These are phyloP conservation scores for Mortierella sp. DNA, from an alignment of 371 early-diverging fungal genomes.

Conservation along the genomic window DNA sequence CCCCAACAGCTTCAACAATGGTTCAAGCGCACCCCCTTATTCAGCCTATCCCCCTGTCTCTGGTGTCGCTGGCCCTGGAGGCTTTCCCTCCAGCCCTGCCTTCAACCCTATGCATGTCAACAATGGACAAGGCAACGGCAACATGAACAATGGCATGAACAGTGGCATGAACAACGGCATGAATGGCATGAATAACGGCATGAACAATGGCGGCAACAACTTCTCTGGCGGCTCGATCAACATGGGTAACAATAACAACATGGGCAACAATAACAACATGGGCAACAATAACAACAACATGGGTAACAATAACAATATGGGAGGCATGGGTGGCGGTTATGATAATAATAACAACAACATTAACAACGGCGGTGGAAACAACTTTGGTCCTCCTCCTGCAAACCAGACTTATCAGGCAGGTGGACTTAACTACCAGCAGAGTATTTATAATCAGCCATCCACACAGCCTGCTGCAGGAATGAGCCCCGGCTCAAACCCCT, in stretches of 20 bases:
- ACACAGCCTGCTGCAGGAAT: slow-evolving; percentile 11
- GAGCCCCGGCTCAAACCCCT: slow-evolving; percentile 13
- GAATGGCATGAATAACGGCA: background rate
- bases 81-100: slow-evolving; percentile 25
- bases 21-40: slow-evolving; percentile 22
- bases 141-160: slow-evolving; percentile 10
- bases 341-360: background rate
- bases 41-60: slow-evolving; percentile 29
- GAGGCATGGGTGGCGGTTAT: background rate
- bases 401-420: slow-evolving; percentile 23
- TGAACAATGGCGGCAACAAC: slow-evolving; percentile 8
- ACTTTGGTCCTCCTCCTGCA: slow-evolving; percentile 20
- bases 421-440: slow-evolving; percentile 40
- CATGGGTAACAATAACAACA: slow-evolving; percentile 4
- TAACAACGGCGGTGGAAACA: slow-evolving; percentile 2
- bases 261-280: background rate
- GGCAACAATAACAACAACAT: background rate
- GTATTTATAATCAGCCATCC: slow-evolving; percentile 28
- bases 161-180: slow-evolving; percentile 19
- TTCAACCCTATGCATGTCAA: slow-evolving; percentile 31
- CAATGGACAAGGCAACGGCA: slow-evolving; percentile 8
- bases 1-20: slow-evolving; percentile 3
- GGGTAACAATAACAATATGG: slow-evolving; percentile 3
- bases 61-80: slow-evolving; percentile 2
- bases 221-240: background rate